Evolutionary conservation across 768 basidiomycete species (phyloP).

Genomic region (Rhodosporidiobolus odoratus): DNA sequence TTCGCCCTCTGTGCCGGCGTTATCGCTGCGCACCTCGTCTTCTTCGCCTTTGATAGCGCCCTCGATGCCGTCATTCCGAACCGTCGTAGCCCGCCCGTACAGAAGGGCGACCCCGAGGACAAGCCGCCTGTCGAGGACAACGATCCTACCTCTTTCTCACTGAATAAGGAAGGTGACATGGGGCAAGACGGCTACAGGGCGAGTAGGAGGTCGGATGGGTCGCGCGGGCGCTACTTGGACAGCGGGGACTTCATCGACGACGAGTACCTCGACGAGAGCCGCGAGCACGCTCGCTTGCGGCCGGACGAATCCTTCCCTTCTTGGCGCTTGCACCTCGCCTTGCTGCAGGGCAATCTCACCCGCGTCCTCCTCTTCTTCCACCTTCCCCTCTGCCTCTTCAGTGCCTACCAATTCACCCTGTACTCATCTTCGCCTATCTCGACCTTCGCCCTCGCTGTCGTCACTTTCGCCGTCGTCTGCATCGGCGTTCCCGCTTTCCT

Average conservation of each 20-base stretch:
- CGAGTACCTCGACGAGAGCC: slow-evolving; percentile 11
- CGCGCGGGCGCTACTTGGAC: slow-evolving; percentile 19
- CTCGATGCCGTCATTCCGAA: slow-evolving; percentile 48
- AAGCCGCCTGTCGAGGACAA: slow-evolving; percentile 19
- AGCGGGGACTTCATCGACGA: slow-evolving; percentile 30
- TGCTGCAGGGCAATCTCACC: slow-evolving; percentile 67
- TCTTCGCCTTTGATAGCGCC: slow-evolving; percentile 65
- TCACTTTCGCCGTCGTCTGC: slow-evolving; percentile 75
- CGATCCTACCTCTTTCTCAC: background rate
- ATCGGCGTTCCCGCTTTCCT: slow-evolving; percentile 69
- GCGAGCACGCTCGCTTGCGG: slow-evolving; percentile 2
- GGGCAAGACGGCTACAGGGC: background rate
- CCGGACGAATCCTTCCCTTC: slow-evolving; percentile 17
- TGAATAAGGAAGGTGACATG: slow-evolving; percentile 2
- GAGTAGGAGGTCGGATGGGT: slow-evolving; percentile 4
- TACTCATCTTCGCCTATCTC: slow-evolving; percentile 56
- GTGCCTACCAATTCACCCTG: slow-evolving; percentile 74
- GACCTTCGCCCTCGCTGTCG: slow-evolving; percentile 69
- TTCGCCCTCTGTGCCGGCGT: slow-evolving; percentile 62
- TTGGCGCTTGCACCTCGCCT: slow-evolving; percentile 27
- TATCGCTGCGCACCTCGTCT: slow-evolving; percentile 61
- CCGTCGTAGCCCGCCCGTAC: slow-evolving; percentile 40
- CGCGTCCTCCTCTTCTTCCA: slow-evolving; percentile 89
- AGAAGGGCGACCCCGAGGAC: slow-evolving; percentile 38
- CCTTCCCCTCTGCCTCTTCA: slow-evolving; percentile 86